Evolutionary conservation across 2,329 filamentous ascomycete genomes (phyloP).

Genomic region (Emergomyces africanus): DNA sequence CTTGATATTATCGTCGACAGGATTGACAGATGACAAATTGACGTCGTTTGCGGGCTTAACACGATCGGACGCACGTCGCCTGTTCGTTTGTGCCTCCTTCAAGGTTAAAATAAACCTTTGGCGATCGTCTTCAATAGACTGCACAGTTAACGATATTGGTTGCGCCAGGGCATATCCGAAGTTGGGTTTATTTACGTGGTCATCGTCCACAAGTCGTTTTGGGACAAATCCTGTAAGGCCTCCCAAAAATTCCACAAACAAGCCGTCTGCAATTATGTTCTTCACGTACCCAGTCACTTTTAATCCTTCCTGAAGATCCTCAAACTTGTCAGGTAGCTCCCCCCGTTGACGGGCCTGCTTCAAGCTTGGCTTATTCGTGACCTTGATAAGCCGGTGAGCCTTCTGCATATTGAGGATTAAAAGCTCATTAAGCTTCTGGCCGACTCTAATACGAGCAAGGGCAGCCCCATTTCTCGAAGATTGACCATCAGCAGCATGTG

Average conservation of each 20-base stretch:
- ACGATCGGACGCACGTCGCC: conserved; percentile 32
- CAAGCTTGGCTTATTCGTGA: conserved; percentile 75
- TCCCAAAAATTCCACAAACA: conserved; percentile 81
- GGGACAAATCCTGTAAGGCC: conserved; percentile 66
- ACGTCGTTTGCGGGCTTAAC: conserved; percentile 20
- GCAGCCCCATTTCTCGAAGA: conserved; percentile 62
- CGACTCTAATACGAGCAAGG: conserved; percentile 69
- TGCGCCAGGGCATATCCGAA: conserved; percentile 73
- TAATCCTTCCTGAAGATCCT: conserved; percentile 57
- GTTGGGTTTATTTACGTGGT: conserved; percentile 52
- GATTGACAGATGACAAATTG: conserved; percentile 34
- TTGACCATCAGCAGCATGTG: conserved; percentile 77
- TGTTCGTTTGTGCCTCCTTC: conserved; percentile 38
- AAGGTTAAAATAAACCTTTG: conserved; percentile 56
- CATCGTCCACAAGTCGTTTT: conserved; percentile 62
- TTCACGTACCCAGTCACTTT: conserved; percentile 67
- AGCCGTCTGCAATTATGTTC: conserved; percentile 66
- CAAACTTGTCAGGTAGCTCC: conserved; percentile 58
- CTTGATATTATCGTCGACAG: conserved; percentile 51
- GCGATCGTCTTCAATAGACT: conserved; percentile 57
- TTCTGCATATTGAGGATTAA: conserved; percentile 78
- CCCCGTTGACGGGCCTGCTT: conserved; percentile 60
- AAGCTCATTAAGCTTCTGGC: conserved; percentile 70
- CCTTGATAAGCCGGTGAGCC: conserved; percentile 57
- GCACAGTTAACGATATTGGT: conserved; percentile 58